Evolutionary conservation across 2,329 filamentous ascomycete genomes (phyloP).

Genomic region (Cordyceps tenuipes): DNA sequence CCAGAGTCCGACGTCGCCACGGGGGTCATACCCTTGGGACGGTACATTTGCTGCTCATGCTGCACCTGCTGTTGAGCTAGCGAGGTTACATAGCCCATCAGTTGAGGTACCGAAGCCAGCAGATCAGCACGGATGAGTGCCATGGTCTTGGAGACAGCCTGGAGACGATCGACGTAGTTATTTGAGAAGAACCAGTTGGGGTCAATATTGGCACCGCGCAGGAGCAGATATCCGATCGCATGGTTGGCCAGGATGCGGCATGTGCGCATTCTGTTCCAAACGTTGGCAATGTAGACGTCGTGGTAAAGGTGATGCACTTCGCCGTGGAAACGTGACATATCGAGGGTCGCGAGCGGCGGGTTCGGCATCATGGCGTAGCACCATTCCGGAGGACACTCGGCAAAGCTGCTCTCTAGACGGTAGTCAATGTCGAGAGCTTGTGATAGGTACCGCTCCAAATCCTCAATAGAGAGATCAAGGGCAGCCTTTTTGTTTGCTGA

Average conservation of each 20-base stretch:
- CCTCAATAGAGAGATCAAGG: slow-evolving; percentile 5
- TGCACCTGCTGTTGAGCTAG: slow-evolving; percentile 11
- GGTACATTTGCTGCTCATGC: slow-evolving; percentile 11
- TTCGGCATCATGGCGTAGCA: slow-evolving; percentile 8
- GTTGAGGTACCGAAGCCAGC: slow-evolving; percentile 9
- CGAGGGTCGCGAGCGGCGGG: background rate
- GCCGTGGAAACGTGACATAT: slow-evolving; percentile 3
- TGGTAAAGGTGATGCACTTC: slow-evolving; percentile 10
- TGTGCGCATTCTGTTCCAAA: slow-evolving; percentile 12
- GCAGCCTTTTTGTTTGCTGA: background rate
- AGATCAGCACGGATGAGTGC: slow-evolving; percentile 6
- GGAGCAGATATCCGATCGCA: slow-evolving; percentile 7
- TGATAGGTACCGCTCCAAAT: slow-evolving; percentile 11
- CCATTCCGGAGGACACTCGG: slow-evolving; percentile 8
- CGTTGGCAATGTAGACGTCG: slow-evolving; percentile 11
- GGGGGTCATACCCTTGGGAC: slow-evolving; percentile 8
- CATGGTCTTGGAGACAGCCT: slow-evolving; percentile 10
- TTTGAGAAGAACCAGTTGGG: slow-evolving; percentile 13
- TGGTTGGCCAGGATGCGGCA: slow-evolving; percentile 12
- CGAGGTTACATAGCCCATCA: slow-evolving; percentile 12
- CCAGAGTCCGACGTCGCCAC: slow-evolving; percentile 6
- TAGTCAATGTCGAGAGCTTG: slow-evolving; percentile 11
- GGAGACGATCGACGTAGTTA: slow-evolving; percentile 10
- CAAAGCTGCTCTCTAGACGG: slow-evolving; percentile 11
- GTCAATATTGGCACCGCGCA: slow-evolving; percentile 11